Evolutionary conservation across 306 rosid genomes (phyloP), one percentile per base, ranked within the genome.

Genomic region (Alnus glutinosa): DNA sequence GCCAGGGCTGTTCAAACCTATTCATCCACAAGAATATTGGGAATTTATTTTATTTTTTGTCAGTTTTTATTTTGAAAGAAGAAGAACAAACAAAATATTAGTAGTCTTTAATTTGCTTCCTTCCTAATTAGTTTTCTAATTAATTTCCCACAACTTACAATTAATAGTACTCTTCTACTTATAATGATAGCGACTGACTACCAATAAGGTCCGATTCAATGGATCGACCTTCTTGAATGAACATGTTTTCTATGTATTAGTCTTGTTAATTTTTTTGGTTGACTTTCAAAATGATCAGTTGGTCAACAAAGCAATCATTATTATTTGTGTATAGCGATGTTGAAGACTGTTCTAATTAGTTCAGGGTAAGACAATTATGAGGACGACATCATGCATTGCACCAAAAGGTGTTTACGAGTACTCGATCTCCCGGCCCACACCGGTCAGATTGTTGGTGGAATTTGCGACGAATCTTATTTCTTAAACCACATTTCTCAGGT

Each of bases 241-340:
- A 52, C 16, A 77, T 15, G 47, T 19, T 54, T 39, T 30, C 14
- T 64, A 9, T 76, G 28, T 19, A 62, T 30, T 39, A 46, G 12
- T 39, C 19, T 39, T 39, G 7, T 67, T 16, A 55, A 1, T 46
- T 63, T 30, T 68, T 74, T 71, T 54, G 23, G 68, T 80, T 76
- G 81, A 76, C 79, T 76, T 72, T 76, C 16, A 10, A 72, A 64
- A 47, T 70, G 61, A 52, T 50, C 18, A 55, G 75, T 19, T 63
- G 73, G 81, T 84, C 84, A 84, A 80, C 87, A 79, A 76, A 70
- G 72, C 46, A 75, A 42, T 8, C 51, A 9, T 15, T 66, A 66
- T 37, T 66, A 2, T 7, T 66, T 23, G 19, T 36, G 15, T 7
- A 2, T 36, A 34, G 19, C 44, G 13, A 34, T 63, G 13, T 28